Conservation (phyloP, 1,284 basidiomycete genomes). For the Boletus mariae region DNA sequence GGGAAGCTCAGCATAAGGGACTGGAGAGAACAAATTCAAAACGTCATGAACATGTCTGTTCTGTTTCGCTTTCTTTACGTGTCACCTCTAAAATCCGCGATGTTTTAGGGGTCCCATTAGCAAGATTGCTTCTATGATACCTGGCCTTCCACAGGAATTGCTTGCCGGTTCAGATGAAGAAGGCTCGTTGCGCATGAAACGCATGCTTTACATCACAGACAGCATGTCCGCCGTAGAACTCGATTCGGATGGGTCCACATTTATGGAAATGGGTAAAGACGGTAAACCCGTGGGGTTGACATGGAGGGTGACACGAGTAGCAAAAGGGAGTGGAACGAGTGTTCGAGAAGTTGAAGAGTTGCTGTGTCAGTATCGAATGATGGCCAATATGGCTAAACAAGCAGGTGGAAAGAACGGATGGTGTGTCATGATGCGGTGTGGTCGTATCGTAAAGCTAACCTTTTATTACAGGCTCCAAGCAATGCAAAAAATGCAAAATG, state of each 20-base stretch:
- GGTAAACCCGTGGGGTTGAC: slow-evolving; percentile 81
- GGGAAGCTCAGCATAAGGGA: slow-evolving; percentile 96
- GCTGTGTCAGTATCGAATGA: slow-evolving; percentile 93
- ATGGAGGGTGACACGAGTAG: slow-evolving; percentile 86
- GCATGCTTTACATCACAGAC: slow-evolving; percentile 99
- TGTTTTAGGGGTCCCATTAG: slow-evolving; percentile 84
- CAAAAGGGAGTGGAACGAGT: slow-evolving; percentile 91
- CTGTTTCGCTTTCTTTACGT: slow-evolving; percentile 5
- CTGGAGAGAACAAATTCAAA: slow-evolving; percentile 96
- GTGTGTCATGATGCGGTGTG: slow-evolving; percentile 37
- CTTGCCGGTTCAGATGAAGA: slow-evolving; percentile 91
- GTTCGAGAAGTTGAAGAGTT: slow-evolving; percentile 97
- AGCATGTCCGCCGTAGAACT: slow-evolving; percentile 94
- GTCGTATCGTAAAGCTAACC: slow-evolving; percentile 2
- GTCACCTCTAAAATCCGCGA: slow-evolving; percentile 6
- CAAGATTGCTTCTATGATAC: slow-evolving; percentile 99
- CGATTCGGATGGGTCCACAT: slow-evolving; percentile 91
- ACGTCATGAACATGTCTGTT: slow-evolving; percentile 94
- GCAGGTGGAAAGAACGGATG: slow-evolving; percentile 96
- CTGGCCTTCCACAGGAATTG: slow-evolving; percentile 88
- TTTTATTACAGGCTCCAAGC: slow-evolving; percentile 61
- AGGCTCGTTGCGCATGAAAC: slow-evolving; percentile 87
- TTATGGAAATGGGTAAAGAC: slow-evolving; percentile 81
- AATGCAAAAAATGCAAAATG: slow-evolving; percentile 88
- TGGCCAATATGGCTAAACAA: slow-evolving; percentile 96